These are phyloP conservation scores for Hymenoscyphus linearis DNA, from an alignment of 2,329 filamentous ascomycete species.

Conservation along the genomic window DNA sequence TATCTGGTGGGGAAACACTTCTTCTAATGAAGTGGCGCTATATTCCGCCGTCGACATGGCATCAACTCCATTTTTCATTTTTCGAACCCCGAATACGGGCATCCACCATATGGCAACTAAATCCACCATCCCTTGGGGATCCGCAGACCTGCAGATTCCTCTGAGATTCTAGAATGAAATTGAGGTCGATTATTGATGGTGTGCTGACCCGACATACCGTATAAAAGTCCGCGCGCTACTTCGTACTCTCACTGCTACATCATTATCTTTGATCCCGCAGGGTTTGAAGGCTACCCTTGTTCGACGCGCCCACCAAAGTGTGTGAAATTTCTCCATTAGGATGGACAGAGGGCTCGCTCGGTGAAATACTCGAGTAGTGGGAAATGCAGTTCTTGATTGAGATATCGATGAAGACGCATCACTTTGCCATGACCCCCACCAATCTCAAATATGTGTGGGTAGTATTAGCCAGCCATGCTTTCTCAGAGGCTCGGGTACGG, in stretches of 20 bases:
- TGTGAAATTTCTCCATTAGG: not conserved
- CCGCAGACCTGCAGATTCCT: not conserved
- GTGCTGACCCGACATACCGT: not conserved
- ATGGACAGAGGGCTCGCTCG: not conserved
- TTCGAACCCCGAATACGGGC: not conserved
- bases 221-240: not conserved
- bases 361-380: not conserved
- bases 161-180: not conserved
- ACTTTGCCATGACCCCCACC: not conserved
- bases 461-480: not conserved
- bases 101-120: not conserved
- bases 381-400: not conserved
- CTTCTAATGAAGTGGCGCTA: too few relatives aligned
- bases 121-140: not conserved
- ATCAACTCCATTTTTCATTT: not conserved
- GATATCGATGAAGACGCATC: not conserved
- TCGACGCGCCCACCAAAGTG: not conserved
- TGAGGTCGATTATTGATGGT: not conserved
- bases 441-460: not conserved
- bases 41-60: too few relatives aligned
- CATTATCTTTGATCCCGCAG: not conserved
- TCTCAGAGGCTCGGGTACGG: not conserved
- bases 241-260: not conserved
- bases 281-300: not conserved
- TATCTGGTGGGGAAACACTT: too few relatives aligned